phyloP scores from a whole-genome alignment of 495 filamentous ascomycete genomes.

The Mytilinidion resinicola region DNA sequence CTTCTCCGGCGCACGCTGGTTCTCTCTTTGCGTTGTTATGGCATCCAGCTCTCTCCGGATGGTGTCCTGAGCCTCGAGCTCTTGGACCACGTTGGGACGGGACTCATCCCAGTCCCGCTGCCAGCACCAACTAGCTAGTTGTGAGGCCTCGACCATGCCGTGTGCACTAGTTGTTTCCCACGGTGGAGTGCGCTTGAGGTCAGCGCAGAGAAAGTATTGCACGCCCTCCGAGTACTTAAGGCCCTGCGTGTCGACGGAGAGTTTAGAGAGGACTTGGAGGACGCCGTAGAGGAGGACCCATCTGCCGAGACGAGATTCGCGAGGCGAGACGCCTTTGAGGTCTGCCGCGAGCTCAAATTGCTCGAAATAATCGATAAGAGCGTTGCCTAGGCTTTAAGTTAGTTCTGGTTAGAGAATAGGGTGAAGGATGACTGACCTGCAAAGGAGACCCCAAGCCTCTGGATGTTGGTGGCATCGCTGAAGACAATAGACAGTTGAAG shows the following conservation, averaged over 20 bases:
- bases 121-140: constrained; percentile 23
- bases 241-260: constrained; percentile 59
- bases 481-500: constrained; percentile 45
- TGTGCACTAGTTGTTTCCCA: constrained; percentile 20
- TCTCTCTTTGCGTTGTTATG: constrained; percentile 7
- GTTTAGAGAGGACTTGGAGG: constrained; percentile 50
- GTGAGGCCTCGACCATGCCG: constrained; percentile 17
- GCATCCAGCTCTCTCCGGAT: not conserved
- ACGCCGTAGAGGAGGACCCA: constrained; percentile 34
- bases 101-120: constrained; percentile 15
- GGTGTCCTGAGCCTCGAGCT: not conserved
- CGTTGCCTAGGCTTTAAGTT: constrained; percentile 25
- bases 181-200: constrained; percentile 22
- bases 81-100: not conserved
- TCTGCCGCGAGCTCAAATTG: constrained; percentile 53
- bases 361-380: constrained; percentile 56
- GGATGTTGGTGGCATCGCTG: constrained; percentile 63
- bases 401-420: constrained; percentile 5
- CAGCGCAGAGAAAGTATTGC: constrained; percentile 54
- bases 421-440: constrained; percentile 22
- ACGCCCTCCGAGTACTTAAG: constrained; percentile 55
- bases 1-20: constrained; percentile 18
- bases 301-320: constrained; percentile 30
- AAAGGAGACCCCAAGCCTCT: constrained; percentile 51
- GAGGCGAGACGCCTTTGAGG: constrained; percentile 15